Conservation (phyloP, 2,329 filamentous ascomycete genomes). For the Fusarium torulosum region DNA sequence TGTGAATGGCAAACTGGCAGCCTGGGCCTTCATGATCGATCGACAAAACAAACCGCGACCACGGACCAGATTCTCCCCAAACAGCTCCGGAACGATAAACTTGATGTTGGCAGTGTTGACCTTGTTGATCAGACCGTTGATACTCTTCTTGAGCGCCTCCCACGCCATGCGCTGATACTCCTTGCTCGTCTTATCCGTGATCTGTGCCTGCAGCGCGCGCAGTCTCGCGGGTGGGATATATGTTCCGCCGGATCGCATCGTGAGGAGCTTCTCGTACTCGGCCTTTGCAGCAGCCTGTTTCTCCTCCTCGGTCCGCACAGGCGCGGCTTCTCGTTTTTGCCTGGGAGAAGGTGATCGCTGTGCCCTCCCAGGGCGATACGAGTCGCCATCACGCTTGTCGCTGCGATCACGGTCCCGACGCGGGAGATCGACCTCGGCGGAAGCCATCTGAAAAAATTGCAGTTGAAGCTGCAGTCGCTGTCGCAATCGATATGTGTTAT, state of each 20-base stretch:
- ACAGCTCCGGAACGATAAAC: constrained; percentile 94
- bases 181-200: constrained; percentile 95
- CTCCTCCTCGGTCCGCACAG: constrained; percentile 76
- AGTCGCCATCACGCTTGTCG: constrained; percentile 62
- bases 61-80: constrained; percentile 92
- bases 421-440: constrained; percentile 59
- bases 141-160: constrained; percentile 98
- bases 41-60: constrained; percentile 94
- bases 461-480: not conserved
- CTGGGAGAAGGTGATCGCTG: constrained; percentile 44
- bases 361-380: constrained; percentile 60
- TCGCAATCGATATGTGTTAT: constrained; percentile 14
- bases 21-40: constrained; percentile 98
- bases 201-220: constrained; percentile 92
- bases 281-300: constrained; percentile 91
- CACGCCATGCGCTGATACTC: constrained; percentile 99
- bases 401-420: constrained; percentile 54
- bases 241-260: constrained; percentile 92
- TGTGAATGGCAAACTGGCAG: constrained; percentile 93
- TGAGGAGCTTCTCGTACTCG: constrained; percentile 92
- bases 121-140: constrained; percentile 99
- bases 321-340: constrained; percentile 54
- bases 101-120: constrained; percentile 99
- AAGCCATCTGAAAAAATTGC: constrained; percentile 55
- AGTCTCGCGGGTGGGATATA: constrained; percentile 95